These are phyloP conservation scores for Leccinellum rugosiceps DNA, from an alignment of 768 basidiomycete species.

Conservation along the genomic window DNA sequence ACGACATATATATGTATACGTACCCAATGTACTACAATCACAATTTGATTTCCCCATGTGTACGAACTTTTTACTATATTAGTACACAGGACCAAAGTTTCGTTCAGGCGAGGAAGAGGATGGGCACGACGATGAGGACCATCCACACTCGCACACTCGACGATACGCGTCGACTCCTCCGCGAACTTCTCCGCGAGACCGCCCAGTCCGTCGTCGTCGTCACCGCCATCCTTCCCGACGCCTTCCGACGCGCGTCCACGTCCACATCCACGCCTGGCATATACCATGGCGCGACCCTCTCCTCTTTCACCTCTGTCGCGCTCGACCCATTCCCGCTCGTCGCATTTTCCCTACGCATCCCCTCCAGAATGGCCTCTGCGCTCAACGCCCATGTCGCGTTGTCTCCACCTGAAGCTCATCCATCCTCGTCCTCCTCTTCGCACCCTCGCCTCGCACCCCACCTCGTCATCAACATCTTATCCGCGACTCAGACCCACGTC, in stretches of 20 bases:
- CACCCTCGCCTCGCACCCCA: conserved; percentile 31
- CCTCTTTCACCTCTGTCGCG: conserved; percentile 89
- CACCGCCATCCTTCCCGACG: conserved; percentile 55
- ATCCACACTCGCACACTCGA: background rate
- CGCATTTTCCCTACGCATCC: conserved; percentile 85
- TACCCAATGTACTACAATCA: no score
- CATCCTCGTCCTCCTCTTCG: background rate
- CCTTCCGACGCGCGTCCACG: background rate
- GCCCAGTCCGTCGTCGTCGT: conserved; percentile 88
- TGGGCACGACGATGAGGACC: background rate
- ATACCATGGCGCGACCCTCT: conserved; percentile 90
- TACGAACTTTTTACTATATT: no score
- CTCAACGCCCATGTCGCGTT: conserved; percentile 35
- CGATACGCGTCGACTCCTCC: conserved; percentile 34
- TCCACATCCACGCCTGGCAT: conserved; percentile 4
- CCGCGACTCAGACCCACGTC: conserved; percentile 56
- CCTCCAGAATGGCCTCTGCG: conserved; percentile 79
- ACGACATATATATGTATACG: no score
- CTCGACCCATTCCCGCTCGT: conserved; percentile 87
- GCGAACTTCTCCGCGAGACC: conserved; percentile 64
- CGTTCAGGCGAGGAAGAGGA: no score
- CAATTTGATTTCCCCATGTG: no score
- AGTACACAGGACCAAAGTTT: no score
- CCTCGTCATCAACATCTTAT: conserved; percentile 80
- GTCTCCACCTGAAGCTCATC: background rate